These are phyloP conservation scores for Suillus variegatus DNA, from an alignment of 768 basidiomycete genomes.

Conservation along the genomic window DNA sequence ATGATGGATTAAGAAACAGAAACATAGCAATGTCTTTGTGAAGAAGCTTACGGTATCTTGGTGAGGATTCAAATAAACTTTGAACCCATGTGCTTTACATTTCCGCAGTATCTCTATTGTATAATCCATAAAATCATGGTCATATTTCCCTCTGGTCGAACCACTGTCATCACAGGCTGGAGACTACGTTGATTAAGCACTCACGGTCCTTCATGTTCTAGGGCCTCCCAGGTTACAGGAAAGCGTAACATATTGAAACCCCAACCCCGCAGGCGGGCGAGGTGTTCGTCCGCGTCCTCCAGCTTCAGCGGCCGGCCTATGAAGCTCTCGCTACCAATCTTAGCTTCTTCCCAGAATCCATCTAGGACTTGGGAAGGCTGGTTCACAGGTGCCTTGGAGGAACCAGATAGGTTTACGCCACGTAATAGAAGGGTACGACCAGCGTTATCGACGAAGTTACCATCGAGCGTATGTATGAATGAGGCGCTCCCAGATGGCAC, in stretches of 20 bases:
- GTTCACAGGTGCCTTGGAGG: slow-evolving; percentile 79
- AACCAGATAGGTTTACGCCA: slow-evolving; percentile 93
- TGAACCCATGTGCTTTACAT: slow-evolving; percentile 91
- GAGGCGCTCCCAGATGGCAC: slow-evolving; percentile 60
- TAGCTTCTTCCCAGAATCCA: slow-evolving; percentile 81
- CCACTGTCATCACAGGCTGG: slow-evolving; percentile 2
- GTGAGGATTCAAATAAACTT: slow-evolving; percentile 93
- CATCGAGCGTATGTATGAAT: slow-evolving; percentile 66
- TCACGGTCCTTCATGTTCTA: slow-evolving; percentile 95
- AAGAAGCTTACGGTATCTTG: slow-evolving; percentile 78
- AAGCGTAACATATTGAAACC: slow-evolving; percentile 87
- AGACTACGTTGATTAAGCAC: slow-evolving; percentile 36
- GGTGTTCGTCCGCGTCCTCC: slow-evolving; percentile 86
- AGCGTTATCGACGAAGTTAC: slow-evolving; percentile 70
- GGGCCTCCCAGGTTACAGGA: slow-evolving; percentile 91
- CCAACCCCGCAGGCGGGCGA: slow-evolving; percentile 86
- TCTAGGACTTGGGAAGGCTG: slow-evolving; percentile 69
- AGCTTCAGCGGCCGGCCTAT: slow-evolving; percentile 77
- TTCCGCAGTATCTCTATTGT: slow-evolving; percentile 83
- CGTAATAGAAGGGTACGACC: slow-evolving; percentile 82
- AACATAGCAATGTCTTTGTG: background rate
- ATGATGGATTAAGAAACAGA: background rate
- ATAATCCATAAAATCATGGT: slow-evolving; percentile 91
- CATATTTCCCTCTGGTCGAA: slow-evolving; percentile 74
- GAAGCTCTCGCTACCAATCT: slow-evolving; percentile 70